Evolutionary conservation across 2,329 filamentous ascomycete genomes (phyloP).

Genomic region (Phialophora tarda): DNA sequence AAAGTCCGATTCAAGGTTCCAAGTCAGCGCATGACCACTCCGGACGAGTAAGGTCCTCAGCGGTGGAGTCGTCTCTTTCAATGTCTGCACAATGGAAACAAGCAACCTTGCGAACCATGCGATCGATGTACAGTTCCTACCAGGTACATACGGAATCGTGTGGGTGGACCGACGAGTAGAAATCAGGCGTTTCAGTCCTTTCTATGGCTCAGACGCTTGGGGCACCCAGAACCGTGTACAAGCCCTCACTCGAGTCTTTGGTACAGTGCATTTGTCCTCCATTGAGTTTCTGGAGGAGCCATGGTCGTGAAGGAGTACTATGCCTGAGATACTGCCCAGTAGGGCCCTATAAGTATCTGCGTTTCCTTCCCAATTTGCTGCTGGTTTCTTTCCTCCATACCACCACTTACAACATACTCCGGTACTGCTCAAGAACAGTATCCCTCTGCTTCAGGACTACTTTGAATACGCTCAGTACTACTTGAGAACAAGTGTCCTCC

Average conservation of each 20-base stretch:
- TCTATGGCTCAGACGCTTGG: neutral
- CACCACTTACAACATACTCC: neutral
- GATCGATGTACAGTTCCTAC: neutral
- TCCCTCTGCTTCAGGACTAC: neutral
- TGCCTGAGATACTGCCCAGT: neutral
- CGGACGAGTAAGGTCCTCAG: neutral
- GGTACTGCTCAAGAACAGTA: neutral
- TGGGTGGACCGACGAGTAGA: neutral
- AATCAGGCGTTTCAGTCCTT: neutral
- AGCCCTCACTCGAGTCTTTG: neutral
- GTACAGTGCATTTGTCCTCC: neutral
- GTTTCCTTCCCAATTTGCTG: neutral
- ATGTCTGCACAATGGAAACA: neutral
- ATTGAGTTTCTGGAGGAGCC: neutral
- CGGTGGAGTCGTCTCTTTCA: neutral
- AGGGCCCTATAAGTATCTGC: neutral
- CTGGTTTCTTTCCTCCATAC: conserved; percentile 2
- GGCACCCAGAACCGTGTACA: neutral
- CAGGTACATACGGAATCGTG: neutral
- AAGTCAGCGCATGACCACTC: neutral
- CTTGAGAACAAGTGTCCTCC: neutral
- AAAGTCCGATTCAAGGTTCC: neutral
- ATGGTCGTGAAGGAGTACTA: neutral
- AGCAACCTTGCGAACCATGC: neutral
- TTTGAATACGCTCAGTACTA: neutral